These are phyloP conservation scores for Solanum stenotomum DNA, from an alignment of 257 asterid genomes.

Conservation along the genomic window DNA sequence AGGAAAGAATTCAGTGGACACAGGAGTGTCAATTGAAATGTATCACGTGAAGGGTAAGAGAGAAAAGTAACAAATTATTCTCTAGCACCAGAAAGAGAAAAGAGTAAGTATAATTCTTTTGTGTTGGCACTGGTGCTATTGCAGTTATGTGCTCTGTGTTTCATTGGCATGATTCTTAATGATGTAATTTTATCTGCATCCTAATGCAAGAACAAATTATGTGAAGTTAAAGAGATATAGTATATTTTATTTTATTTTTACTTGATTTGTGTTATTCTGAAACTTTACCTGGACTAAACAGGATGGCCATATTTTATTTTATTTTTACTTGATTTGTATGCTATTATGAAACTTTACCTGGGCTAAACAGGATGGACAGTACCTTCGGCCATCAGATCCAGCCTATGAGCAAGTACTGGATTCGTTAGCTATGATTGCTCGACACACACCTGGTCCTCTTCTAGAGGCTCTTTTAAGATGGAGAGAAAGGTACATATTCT, in stretches of 20 bases:
- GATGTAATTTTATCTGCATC: not conserved
- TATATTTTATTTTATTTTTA: not conserved
- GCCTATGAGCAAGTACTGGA: constrained; percentile 98
- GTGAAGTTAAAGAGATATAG: not conserved
- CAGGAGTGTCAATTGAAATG: not conserved
- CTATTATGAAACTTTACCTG: not conserved
- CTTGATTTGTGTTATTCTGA: not conserved
- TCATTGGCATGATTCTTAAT: not conserved
- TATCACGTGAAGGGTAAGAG: not conserved
- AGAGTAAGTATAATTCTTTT: not conserved
- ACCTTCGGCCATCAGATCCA: constrained; percentile 98
- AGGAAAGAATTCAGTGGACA: not conserved
- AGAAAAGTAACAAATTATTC: not conserved
- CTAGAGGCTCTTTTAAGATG: constrained; percentile 92
- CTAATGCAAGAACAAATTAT: not conserved
- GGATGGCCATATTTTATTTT: constrained; percentile 62
- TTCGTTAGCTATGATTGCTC: constrained; percentile 99
- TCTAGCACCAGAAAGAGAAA: not conserved
- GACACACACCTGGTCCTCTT: constrained; percentile 96
- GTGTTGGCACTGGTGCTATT: not conserved
- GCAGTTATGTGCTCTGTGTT: not conserved
- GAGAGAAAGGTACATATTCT: constrained; percentile 72
- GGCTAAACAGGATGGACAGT: constrained; percentile 85
- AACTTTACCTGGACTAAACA: constrained; percentile 17
- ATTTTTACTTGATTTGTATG: not conserved